Base-by-base conservation (phyloP, 495 filamentous ascomycete genomes). In the Talaromyces stipitatus region DNA sequence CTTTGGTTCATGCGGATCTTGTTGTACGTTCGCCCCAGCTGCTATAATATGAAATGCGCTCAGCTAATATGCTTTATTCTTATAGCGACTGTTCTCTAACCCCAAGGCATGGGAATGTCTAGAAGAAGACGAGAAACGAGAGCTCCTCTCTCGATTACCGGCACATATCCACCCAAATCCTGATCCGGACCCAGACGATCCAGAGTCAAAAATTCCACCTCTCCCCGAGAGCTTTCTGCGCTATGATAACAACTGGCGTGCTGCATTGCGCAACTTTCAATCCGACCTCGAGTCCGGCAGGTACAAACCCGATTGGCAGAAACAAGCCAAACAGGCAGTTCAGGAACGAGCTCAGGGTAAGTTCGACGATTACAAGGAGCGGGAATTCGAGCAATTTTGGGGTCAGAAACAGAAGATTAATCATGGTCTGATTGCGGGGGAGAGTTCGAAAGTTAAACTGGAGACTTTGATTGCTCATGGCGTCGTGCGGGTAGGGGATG, bases 331-430 rank as follows among this genome's bases (percentile, higher is more conserved):
- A 62, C 61, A 72, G 41, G 88, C 89, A 6, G 79, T 85, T 64
- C 63, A 77, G 54, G 72, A 82, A 61, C 80, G 89, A 46, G 69
- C 72, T n/a, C 66, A 74, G 2, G 89, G 90, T n/a, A 72, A 79
- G 18, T 92, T 87, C 61, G 84, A 92, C 58, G 69, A 78, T 6
- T 88, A 81, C 66, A 85, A 90, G 64, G 80, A 83, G 50, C 60
- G 73, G 3, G 76, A 86, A 36, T 87, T 84, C 32, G 83, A 90
- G 69, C 68, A 79, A 30, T 85, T 82, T 56, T 95, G 88, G 88
- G 85, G 80, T 0, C 79, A 87, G 55, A 82, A 85, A 53, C 78
- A 85, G 65, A 80, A 72, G 54, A 58, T 75, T 22, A 63, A 65
- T 27, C 65, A 55, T 22, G 54, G 41, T 11, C 58, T 71, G n/a